Base-by-base conservation (phyloP, 2,329 filamentous ascomycete genomes). In the Elsinoe ampelina region DNA sequence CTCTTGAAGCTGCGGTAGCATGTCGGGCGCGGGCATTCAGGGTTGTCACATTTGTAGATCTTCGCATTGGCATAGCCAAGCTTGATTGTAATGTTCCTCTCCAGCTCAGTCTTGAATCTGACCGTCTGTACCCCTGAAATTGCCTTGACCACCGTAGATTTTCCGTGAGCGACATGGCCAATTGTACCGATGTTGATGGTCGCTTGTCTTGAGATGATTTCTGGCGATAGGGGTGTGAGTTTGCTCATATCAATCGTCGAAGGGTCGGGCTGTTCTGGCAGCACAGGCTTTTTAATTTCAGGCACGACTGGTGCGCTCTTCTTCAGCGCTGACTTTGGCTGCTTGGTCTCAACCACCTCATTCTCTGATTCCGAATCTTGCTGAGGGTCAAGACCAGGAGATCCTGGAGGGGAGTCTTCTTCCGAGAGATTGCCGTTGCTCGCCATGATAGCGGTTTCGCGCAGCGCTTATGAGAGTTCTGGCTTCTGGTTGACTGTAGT, bases 31-130 rank as follows among this genome's bases (percentile, higher is more conserved):
- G 93, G 93, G 78, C 93, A 98, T 64, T 87, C 85, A 55, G 78
- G 72, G 75, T 89, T 96, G 75, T 96, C 89, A 75, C 93, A 98
- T 80, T 96, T 89, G 85, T 97, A 98, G 73, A 98, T 91, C 77
- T 98, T 97, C 67, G 93, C 93, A 74, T 98, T 98, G 72, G 93
- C 93, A 73, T 98, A 98, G 72, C 93, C 93, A 67, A 98, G 83
- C 84, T 98, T 98, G 80, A 98, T 98, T 68, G 93, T 98, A 70
- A 98, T 98, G 75, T 98, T 98, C 70, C 93, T 83, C 77, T 97
- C 95, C 76, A 96, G 78, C 77, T 98, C 93, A 78, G 97, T 98
- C 86, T 98, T 98, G 81, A 98, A 98, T 65, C 93, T 84, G 70
- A 98, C 93, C 15, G 93, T 98, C 81, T 98, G 93, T 62, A 98